phyloP scores from a whole-genome alignment of 805 yeast genomes.

The Millerozyma acaciae region DNA sequence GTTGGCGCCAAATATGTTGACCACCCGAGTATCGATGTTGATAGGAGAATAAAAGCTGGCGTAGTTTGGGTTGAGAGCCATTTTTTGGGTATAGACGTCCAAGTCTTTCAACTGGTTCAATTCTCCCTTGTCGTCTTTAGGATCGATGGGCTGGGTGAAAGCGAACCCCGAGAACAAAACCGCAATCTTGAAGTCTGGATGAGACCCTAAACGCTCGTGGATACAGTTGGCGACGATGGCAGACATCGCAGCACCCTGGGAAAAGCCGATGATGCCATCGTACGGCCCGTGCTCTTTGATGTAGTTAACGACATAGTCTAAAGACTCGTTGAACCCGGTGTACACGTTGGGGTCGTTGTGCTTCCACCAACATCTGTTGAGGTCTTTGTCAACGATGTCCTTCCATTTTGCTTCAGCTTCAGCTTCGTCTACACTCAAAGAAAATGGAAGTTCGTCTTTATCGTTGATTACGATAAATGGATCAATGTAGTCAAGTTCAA shows the following conservation, averaged over 20 bases:
- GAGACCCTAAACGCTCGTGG: conserved; percentile 17
- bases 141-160: conserved; percentile 22
- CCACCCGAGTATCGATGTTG: conserved; percentile 17
- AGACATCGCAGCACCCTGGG: conserved; percentile 42
- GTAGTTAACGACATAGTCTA: conserved; percentile 22
- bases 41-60: conserved; percentile 17
- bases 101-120: conserved; percentile 21
- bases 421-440: conserved; percentile 19
- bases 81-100: conserved; percentile 17
- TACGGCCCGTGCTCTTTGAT: conserved; percentile 37
- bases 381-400: conserved; percentile 20
- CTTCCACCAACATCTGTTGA: conserved; percentile 39
- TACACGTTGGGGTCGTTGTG: conserved; percentile 17
- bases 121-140: conserved; percentile 11
- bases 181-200: conserved; percentile 25
- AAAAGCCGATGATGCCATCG: conserved; percentile 40
- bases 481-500: conserved; percentile 30
- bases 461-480: conserved; percentile 25
- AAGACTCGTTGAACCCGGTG: conserved; percentile 25
- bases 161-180: conserved; percentile 34
- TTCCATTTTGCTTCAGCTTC: conserved; percentile 29
- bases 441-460: conserved; percentile 27
- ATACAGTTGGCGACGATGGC: conserved; percentile 24
- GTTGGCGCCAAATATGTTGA: conserved; percentile 27
- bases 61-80: conserved; percentile 16